Conservation (phyloP, 108 stramenopile genomes). For the Discostella pseudostelligera region DNA sequence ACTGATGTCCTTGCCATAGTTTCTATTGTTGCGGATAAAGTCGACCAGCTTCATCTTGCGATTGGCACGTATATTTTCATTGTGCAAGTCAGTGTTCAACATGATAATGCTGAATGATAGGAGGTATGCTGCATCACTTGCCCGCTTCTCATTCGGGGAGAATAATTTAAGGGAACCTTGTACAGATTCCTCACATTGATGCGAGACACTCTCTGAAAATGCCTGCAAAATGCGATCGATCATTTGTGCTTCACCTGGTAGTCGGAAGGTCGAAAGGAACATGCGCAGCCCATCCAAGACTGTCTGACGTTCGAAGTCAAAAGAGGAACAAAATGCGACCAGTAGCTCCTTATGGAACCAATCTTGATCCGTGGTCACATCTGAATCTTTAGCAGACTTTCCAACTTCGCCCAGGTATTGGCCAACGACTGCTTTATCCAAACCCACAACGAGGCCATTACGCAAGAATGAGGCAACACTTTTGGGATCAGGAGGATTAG, state of each 20-base stretch:
- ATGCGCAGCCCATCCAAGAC: constrained; percentile 87
- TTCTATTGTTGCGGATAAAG: constrained; percentile 89
- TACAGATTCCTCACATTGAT: constrained; percentile 74
- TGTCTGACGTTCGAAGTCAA: constrained; percentile 82
- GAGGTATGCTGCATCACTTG: constrained; percentile 91
- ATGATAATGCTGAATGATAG: constrained; percentile 96
- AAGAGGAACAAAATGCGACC: constrained; percentile 67
- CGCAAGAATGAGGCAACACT: constrained; percentile 88
- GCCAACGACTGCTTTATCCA: constrained; percentile 88
- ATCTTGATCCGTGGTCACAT: constrained; percentile 66
- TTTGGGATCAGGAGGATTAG: constrained; percentile 74
- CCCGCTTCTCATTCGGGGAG: constrained; percentile 79
- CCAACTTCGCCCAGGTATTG: constrained; percentile 89
- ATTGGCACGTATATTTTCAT: constrained; percentile 92
- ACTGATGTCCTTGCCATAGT: constrained; percentile 92
- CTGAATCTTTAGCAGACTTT: constrained; percentile 51
- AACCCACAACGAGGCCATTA: constrained; percentile 81
- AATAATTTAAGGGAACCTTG: constrained; percentile 61
- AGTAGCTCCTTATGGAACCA: constrained; percentile 92
- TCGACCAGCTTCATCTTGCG: constrained; percentile 89
- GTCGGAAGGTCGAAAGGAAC: constrained; percentile 92
- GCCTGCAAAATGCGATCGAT: constrained; percentile 89
- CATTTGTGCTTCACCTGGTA: constrained; percentile 93
- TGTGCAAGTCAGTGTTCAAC: constrained; percentile 98
- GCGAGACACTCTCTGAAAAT: constrained; percentile 83